Conservation (phyloP, 2,329 filamentous ascomycete genomes). For the Thelonectria discophora region DNA sequence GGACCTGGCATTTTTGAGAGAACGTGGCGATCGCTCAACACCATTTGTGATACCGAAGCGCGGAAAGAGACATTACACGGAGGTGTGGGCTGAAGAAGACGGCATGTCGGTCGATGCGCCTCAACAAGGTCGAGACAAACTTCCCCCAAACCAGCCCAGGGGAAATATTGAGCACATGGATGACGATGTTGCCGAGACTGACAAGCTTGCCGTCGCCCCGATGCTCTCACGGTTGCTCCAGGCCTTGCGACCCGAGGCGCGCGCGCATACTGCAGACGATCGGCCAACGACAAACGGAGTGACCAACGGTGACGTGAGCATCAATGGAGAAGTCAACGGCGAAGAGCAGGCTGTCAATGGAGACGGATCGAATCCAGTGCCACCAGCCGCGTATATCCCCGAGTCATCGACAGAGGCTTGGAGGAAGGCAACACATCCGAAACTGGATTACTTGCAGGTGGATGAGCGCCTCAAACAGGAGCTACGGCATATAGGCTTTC, state of each 20-base stretch:
- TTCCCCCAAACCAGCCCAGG: conserved; percentile 82
- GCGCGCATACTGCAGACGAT: conserved; percentile 64
- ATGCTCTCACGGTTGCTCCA: conserved; percentile 83
- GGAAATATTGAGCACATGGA: conserved; percentile 87
- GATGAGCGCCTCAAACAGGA: conserved; percentile 94
- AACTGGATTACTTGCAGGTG: conserved; percentile 84
- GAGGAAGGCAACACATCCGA: conserved; percentile 78
- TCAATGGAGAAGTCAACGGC: conserved; percentile 59
- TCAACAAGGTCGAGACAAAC: conserved; percentile 68
- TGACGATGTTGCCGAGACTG: conserved; percentile 86
- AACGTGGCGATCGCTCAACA: conserved; percentile 83
- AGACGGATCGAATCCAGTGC: conserved; percentile 53
- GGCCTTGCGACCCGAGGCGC: conserved; percentile 80
- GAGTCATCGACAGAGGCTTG: conserved; percentile 80
- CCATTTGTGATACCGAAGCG: conserved; percentile 89
- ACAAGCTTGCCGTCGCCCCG: conserved; percentile 88
- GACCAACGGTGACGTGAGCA: conserved; percentile 63
- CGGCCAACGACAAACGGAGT: conserved; percentile 62
- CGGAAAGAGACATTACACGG: conserved; percentile 85
- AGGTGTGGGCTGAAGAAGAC: conserved; percentile 95
- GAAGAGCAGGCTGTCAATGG: conserved; percentile 47
- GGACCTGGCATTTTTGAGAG: conserved; percentile 90
- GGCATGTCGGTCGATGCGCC: conserved; percentile 79
- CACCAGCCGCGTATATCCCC: conserved; percentile 81
- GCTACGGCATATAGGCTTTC: conserved; percentile 87